Evolutionary conservation across 2,329 filamentous ascomycete genomes (phyloP).

Genomic region (Aphanocladium album): DNA sequence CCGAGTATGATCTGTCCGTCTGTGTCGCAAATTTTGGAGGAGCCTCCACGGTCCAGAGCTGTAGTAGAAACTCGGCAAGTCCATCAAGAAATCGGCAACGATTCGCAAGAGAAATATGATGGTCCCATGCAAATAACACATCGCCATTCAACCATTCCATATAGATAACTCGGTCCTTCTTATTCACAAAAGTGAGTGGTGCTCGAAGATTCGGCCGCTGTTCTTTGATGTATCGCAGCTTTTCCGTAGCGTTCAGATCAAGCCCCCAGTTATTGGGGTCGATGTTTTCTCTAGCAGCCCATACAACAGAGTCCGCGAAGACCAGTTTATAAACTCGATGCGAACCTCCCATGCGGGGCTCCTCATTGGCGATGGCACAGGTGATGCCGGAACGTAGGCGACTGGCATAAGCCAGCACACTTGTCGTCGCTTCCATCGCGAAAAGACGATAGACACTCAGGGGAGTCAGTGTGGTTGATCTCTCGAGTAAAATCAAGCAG

Average conservation of each 20-base stretch:
- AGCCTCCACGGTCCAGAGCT: neutral
- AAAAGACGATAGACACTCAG: no score
- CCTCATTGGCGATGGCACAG: neutral
- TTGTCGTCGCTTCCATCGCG: no score
- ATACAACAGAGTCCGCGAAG: neutral
- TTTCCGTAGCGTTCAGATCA: neutral
- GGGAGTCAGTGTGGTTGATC: no score
- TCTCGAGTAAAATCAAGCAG: no score
- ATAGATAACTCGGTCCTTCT: neutral
- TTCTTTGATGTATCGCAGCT: neutral
- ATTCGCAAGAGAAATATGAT: neutral
- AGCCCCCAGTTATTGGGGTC: neutral
- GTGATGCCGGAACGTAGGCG: neutral
- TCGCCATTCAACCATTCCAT: constrained; percentile 2
- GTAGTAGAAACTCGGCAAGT: constrained; percentile 2
- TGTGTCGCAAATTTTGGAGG: neutral
- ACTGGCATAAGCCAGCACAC: neutral
- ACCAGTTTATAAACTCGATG: neutral
- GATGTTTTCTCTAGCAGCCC: neutral
- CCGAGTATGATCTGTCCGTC: neutral
- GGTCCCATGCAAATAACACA: neutral
- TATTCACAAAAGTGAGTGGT: neutral
- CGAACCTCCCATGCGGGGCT: neutral
- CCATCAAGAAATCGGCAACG: neutral
- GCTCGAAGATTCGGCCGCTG: neutral